phyloP scores from a whole-genome alignment of 2,329 filamentous ascomycete genomes.

The Penicillium sp. region DNA sequence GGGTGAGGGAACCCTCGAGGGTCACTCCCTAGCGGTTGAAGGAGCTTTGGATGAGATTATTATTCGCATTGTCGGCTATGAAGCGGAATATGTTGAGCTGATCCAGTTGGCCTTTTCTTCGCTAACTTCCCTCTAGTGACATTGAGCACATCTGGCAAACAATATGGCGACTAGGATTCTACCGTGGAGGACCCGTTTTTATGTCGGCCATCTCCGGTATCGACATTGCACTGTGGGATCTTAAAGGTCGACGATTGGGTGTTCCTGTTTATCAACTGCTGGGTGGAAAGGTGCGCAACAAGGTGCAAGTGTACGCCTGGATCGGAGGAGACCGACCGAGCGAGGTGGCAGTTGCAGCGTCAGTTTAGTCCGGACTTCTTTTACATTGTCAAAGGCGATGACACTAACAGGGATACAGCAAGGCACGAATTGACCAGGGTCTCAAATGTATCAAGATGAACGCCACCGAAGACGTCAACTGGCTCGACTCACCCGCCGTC shows the following conservation, averaged over 20 bases:
- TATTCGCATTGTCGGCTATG: conserved; percentile 62
- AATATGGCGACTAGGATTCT: conserved; percentile 70
- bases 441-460: conserved; percentile 71
- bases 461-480: conserved; percentile 71
- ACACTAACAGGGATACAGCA: conserved; percentile 31
- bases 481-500: conserved; percentile 70
- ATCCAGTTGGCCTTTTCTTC: neutral
- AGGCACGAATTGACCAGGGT: conserved; percentile 42
- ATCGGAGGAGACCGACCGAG: conserved; percentile 72
- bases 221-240: conserved; percentile 78
- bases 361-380: neutral
- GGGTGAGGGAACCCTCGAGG: conserved; percentile 75
- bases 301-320: conserved; percentile 73
- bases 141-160: conserved; percentile 82
- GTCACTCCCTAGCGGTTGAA: conserved; percentile 72
- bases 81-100: conserved; percentile 61
- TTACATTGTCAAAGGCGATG: neutral
- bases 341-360: conserved; percentile 62
- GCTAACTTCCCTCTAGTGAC: conserved; percentile 50
- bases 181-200: conserved; percentile 74
- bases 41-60: conserved; percentile 69
- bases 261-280: conserved; percentile 73
- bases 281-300: conserved; percentile 70
- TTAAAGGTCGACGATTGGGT: conserved; percentile 65
- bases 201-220: conserved; percentile 77